Evolutionary conservation across 768 basidiomycete genomes (phyloP).

Genomic region (Piloderma croceum): DNA sequence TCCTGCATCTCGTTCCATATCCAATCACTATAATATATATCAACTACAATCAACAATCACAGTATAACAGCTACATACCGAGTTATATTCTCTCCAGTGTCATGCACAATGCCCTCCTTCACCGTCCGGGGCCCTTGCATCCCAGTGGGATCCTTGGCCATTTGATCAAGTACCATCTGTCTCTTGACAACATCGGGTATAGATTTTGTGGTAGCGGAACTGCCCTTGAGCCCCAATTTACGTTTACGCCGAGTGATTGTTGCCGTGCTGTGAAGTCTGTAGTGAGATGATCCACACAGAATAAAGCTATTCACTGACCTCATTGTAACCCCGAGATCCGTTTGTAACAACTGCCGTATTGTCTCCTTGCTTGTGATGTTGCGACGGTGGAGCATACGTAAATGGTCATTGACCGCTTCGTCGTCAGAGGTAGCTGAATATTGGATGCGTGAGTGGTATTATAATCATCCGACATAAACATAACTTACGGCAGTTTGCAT

Average conservation of each 20-base stretch:
- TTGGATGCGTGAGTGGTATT: background rate
- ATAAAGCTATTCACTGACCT: slow-evolving; percentile 18
- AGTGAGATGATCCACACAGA: background rate
- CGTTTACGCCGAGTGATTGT: slow-evolving; percentile 24
- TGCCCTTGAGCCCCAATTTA: slow-evolving; percentile 24
- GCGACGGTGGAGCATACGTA: slow-evolving; percentile 22
- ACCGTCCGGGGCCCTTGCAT: slow-evolving; percentile 23
- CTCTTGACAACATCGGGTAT: slow-evolving; percentile 25
- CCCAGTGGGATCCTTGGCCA: slow-evolving; percentile 28
- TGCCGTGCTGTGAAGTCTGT: slow-evolving; percentile 20
- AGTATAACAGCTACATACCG: slow-evolving; percentile 23
- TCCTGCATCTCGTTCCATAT: slow-evolving; percentile 24
- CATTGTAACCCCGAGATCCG: slow-evolving; percentile 25
- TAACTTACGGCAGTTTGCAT: slow-evolving; percentile 25
- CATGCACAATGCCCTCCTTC: slow-evolving; percentile 24
- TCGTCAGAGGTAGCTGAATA: slow-evolving; percentile 22
- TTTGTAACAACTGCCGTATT: slow-evolving; percentile 19
- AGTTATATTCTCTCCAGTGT: slow-evolving; percentile 29
- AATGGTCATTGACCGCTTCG: slow-evolving; percentile 8
- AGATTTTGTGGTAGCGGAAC: slow-evolving; percentile 23
- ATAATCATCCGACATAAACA: background rate
- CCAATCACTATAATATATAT: too few species aligned
- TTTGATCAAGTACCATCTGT: slow-evolving; percentile 30
- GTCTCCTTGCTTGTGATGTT: slow-evolving; percentile 21
- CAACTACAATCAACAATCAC: slow-evolving; percentile 13